Base-by-base conservation (phyloP, 768 basidiomycete genomes). In the Serendipita sp. region DNA sequence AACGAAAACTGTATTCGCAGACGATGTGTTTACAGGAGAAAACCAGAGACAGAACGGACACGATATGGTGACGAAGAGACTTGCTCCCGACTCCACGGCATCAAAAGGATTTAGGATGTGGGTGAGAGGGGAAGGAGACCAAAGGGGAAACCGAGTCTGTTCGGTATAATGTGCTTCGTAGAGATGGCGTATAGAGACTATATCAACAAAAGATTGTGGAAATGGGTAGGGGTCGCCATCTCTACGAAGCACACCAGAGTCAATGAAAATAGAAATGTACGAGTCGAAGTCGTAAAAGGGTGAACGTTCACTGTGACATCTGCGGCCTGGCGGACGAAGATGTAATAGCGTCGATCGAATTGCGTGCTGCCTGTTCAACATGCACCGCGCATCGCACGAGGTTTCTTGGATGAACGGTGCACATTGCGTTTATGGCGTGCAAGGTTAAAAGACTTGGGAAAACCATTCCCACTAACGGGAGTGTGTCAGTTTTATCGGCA, bases 161-260 rank as follows among this genome's bases (percentile, higher is more conserved):
- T 16, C 8, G 34, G 35, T 30, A 35, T 24, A 8, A 37, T 60
- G 34, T 60, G 56, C 56, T 60, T 60, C 56, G 56, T n/a, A 60
- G 11, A 60, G 56, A 60, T 60, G 56, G 56, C 56, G 35, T 24
- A 60, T 7, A 32, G 56, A 10, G 35, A 35, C 7, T 24, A 35
- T 28, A 37, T 28, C 8, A 8, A n/a, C 24, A 35, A 60, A 3
- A 32, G 48, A 10, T 60, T 10, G 56, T 10, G 56, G n/a, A 8
- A 32, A 60, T 11, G 35, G 34, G 56, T 24, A 37, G 24, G 56
- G 56, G 56, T 11, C 34, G 56, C 56, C 56, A 60, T 60, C 56
- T 60, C 35, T 60, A 35, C 56, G 56, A 60, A 60, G 56, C 56
- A 60, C 56, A 53, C 48, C 18, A 37, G 56, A n/a, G 18, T 51